Evolutionary conservation across 2,329 filamentous ascomycete species (phyloP).

Genomic region (Sclerotinia trifoliorum): DNA sequence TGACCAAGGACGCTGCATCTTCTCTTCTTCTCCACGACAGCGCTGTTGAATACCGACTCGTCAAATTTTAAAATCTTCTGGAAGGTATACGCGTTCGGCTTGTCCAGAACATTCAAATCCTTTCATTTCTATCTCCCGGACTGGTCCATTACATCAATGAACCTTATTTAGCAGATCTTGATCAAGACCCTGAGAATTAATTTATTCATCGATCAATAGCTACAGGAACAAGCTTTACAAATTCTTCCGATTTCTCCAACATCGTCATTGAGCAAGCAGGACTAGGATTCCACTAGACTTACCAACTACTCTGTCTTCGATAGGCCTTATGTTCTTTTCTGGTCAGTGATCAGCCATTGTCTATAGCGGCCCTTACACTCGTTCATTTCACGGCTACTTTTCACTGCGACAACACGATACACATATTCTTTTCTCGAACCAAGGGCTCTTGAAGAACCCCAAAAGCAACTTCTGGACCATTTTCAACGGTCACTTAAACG

Average conservation of each 20-base stretch:
- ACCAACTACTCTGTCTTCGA: conserved; percentile 29
- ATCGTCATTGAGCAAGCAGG: conserved; percentile 25
- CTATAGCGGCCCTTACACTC: conserved; percentile 36
- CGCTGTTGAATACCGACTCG: conserved; percentile 16
- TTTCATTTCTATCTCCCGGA: conserved; percentile 32
- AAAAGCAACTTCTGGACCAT: conserved; percentile 10
- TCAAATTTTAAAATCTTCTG: conserved; percentile 21
- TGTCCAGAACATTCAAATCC: conserved; percentile 31
- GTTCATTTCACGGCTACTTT: conserved; percentile 36
- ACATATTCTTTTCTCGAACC: conserved; percentile 16
- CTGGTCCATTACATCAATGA: conserved; percentile 31
- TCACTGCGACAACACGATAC: conserved; percentile 2
- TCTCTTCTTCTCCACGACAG: conserved; percentile 27
- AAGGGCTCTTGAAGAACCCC: conserved; percentile 11
- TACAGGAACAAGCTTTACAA: conserved; percentile 30
- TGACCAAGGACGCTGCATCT: conserved; percentile 32
- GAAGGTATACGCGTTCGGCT: conserved; percentile 37
- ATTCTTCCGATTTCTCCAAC: conserved; percentile 24
- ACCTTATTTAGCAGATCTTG: conserved; percentile 35
- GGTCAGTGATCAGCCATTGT: conserved; percentile 36
- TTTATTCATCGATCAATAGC: conserved; percentile 29
- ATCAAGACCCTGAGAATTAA: conserved; percentile 26
- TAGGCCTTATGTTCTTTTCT: conserved; percentile 35
- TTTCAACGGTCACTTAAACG: conserved; percentile 27
- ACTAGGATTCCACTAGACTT: conserved; percentile 23